These are phyloP conservation scores for Cystofilobasidium capitatum DNA, from an alignment of 768 basidiomycete species.

Conservation along the genomic window DNA sequence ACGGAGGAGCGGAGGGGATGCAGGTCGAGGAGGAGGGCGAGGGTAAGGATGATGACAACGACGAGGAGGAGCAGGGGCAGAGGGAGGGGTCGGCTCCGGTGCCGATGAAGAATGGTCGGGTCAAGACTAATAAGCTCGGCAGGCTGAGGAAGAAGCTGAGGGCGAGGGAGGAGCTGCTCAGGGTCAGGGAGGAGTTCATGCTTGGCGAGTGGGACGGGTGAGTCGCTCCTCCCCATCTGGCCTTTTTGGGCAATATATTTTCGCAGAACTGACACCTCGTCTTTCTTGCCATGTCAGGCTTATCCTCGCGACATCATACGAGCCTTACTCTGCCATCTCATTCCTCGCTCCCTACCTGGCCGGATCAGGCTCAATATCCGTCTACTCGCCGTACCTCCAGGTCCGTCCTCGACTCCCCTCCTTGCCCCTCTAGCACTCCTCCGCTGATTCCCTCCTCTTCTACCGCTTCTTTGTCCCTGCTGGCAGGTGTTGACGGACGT, in stretches of 20 bases:
- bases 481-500: conserved; percentile 63
- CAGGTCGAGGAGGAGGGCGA: neutral
- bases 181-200: conserved; percentile 69
- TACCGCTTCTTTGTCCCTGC: conserved; percentile 7
- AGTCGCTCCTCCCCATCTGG: conserved; percentile 30
- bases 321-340: conserved; percentile 69
- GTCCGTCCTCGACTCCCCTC: conserved; percentile 40
- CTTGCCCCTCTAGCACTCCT: neutral
- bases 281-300: conserved; percentile 45
- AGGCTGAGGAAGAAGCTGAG: conserved; percentile 16
- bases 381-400: conserved; percentile 73
- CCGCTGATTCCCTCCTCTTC: neutral
- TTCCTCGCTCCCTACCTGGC: conserved; percentile 63
- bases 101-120: neutral
- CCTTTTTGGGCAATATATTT: neutral
- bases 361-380: conserved; percentile 76
- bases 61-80: no score
- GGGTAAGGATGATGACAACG: neutral
- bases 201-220: conserved; percentile 82
- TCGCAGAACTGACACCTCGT: neutral
- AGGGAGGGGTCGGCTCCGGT: neutral
- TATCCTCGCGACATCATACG: conserved; percentile 72
- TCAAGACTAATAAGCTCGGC: neutral
- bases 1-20: neutral
- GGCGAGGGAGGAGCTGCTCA: conserved; percentile 41